A percentile compares a stretch with the other conserved stretches of the same genome.
These are phyloP conservation scores for Coprinopsis cinerea DNA, from an alignment of 768 basidiomycete species.

Conservation along the genomic window DNA sequence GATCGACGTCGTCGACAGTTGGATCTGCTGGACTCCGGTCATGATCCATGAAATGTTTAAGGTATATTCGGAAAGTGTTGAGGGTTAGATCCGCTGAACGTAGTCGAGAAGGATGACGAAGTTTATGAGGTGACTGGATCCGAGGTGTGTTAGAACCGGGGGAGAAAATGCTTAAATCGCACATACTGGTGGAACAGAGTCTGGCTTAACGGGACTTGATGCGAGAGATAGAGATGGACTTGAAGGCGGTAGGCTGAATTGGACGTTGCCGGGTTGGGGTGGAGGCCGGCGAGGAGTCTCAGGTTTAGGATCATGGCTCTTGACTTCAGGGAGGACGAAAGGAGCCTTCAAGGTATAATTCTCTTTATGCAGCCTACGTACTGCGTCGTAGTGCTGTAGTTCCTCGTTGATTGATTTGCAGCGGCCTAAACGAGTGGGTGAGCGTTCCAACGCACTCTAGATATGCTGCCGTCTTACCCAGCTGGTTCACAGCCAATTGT, in stretches of 20 bases:
- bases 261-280: conserved; percentile 17
- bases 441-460: too few species aligned
- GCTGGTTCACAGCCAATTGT: conserved; percentile 40
- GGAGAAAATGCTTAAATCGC: conserved; percentile 2
- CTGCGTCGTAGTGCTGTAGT: conserved; percentile 47
- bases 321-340: conserved; percentile 42
- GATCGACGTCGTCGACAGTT: conserved; percentile 9
- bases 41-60: conserved; percentile 77
- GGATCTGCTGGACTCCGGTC: conserved; percentile 21
- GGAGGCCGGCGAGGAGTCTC: conserved; percentile 10
- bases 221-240: conserved; percentile 5
- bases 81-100: conserved; percentile 61
- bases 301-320: conserved; percentile 7
- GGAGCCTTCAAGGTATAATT: conserved; percentile 44
- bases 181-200: conserved; percentile 12
- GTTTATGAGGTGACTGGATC: conserved; percentile 34
- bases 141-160: neutral
- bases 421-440: neutral
- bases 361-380: conserved; percentile 45
- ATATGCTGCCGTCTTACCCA: conserved; percentile 38
- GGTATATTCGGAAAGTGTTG: conserved; percentile 67
- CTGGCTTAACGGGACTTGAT: conserved; percentile 24
- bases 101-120: conserved; percentile 70
- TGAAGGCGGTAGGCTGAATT: neutral
- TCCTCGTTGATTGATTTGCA: conserved; percentile 54